Evolutionary conservation across 2,329 filamentous ascomycete species (phyloP).

Genomic region (Aspergillus sp.): DNA sequence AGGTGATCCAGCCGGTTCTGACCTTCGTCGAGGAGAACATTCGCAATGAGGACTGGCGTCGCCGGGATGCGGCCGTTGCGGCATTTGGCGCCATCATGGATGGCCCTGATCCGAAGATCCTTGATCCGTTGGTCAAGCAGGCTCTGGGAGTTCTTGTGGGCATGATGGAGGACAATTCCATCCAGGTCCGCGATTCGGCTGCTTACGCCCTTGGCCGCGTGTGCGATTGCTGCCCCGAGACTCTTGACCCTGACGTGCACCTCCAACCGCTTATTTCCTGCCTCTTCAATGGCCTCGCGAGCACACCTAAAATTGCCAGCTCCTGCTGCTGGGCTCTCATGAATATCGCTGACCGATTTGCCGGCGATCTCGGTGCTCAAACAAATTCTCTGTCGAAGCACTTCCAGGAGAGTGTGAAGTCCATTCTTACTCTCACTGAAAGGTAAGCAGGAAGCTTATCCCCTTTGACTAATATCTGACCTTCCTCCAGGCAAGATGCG

Average conservation of each 20-base stretch:
- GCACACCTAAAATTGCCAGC: slow-evolving; percentile 90
- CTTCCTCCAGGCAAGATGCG: slow-evolving; percentile 48
- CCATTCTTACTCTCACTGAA: slow-evolving; percentile 76
- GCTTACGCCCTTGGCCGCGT: slow-evolving; percentile 94
- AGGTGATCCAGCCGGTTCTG: slow-evolving; percentile 78
- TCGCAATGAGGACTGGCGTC: slow-evolving; percentile 85
- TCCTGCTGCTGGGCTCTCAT: slow-evolving; percentile 99
- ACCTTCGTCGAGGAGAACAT: slow-evolving; percentile 87
- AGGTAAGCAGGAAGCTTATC: slow-evolving; percentile 36
- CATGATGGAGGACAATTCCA: slow-evolving; percentile 81
- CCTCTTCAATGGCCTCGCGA: slow-evolving; percentile 80
- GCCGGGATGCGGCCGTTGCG: slow-evolving; percentile 88
- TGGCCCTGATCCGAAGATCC: slow-evolving; percentile 81
- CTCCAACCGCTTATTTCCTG: slow-evolving; percentile 77
- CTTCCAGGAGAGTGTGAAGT: slow-evolving; percentile 85
- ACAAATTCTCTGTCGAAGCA: slow-evolving; percentile 79
- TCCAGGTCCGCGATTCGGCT: slow-evolving; percentile 91
- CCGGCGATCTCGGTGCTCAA: slow-evolving; percentile 69
- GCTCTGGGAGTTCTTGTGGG: slow-evolving; percentile 82
- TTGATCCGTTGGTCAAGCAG: slow-evolving; percentile 92
- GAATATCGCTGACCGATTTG: slow-evolving; percentile 94
- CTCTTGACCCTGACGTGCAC: slow-evolving; percentile 76
- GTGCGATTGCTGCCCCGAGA: slow-evolving; percentile 83
- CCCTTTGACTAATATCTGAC: slow-evolving; percentile 8
- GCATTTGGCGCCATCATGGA: slow-evolving; percentile 99